Percentiles rank a stretch among this genome's conserved stretches.
These are phyloP conservation scores for Alternaria postmessia DNA, from an alignment of 2,329 filamentous ascomycete species.

Conservation along the genomic window DNA sequence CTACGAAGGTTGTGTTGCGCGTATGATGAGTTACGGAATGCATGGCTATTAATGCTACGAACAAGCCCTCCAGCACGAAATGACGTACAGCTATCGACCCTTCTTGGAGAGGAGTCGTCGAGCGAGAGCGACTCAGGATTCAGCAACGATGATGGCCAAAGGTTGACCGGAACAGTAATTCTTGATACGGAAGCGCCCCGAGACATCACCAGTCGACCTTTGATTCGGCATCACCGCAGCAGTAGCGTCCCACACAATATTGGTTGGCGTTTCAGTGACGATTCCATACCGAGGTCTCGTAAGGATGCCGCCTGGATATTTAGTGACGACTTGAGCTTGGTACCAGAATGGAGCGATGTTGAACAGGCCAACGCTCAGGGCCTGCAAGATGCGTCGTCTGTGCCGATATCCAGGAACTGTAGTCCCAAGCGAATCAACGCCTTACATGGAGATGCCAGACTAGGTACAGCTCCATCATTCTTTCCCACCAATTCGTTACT, in stretches of 20 bases:
- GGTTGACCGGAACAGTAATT: accelerated
- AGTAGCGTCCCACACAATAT: background rate
- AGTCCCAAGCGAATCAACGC: background rate
- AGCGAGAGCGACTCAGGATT: background rate
- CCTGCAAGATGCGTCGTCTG: background rate
- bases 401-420: background rate
- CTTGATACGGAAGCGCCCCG: background rate
- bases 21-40: constrained; percentile 8
- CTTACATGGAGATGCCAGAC: background rate
- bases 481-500: background rate
- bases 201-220: background rate
- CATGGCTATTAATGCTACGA: constrained; percentile 5
- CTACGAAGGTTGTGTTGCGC: constrained; percentile 8
- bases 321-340: background rate
- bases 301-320: background rate
- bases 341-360: background rate
- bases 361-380: background rate
- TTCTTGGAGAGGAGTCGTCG: background rate
- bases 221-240: background rate
- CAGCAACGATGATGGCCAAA: background rate
- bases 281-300: background rate
- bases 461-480: background rate
- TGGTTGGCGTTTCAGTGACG: constrained; percentile 3
- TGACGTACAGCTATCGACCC: background rate
- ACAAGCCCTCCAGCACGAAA: background rate